A percentile compares a stretch with the other conserved stretches of the same genome.
phyloP scores from a whole-genome alignment of 1,284 basidiomycete species.

The Somion occarium region DNA sequence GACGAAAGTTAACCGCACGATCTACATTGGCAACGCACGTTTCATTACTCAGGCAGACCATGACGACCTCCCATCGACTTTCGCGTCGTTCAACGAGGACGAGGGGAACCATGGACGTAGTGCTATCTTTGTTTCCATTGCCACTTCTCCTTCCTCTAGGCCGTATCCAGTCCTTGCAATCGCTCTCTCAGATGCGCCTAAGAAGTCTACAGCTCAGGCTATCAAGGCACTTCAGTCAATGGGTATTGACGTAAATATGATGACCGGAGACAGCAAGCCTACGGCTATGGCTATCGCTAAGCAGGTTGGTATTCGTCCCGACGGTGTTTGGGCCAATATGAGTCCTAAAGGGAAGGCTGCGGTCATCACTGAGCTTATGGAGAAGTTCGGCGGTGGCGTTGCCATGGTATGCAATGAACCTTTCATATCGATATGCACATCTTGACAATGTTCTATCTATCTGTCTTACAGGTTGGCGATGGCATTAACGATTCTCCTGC shows the following conservation, averaged over 20 bases:
- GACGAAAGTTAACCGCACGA: conserved; percentile 30
- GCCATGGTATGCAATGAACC: conserved; percentile 91
- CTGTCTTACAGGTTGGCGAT: conserved; percentile 82
- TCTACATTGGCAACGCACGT: conserved; percentile 73
- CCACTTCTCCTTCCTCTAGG: conserved; percentile 25
- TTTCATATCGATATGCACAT: conserved; percentile 3
- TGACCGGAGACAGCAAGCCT: conserved; percentile 83
- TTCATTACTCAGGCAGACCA: conserved; percentile 59
- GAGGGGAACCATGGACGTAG: conserved; percentile 76
- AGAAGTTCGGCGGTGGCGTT: conserved; percentile 63
- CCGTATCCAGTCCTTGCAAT: conserved; percentile 39
- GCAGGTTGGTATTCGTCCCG: conserved; percentile 78
- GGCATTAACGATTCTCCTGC: conserved; percentile 99
- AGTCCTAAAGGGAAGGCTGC: conserved; percentile 91
- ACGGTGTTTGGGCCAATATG: conserved; percentile 84
- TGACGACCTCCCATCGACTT: conserved; percentile 48
- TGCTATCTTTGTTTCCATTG: conserved; percentile 78
- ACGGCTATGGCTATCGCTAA: conserved; percentile 86
- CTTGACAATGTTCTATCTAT: conserved; percentile 4
- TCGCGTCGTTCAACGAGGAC: conserved; percentile 59
- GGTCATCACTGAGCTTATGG: conserved; percentile 75
- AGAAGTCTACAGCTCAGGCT: conserved; percentile 77
- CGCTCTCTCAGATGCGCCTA: conserved; percentile 81
- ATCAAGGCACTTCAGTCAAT: conserved; percentile 76
- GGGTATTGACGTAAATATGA: conserved; percentile 88